Percentiles rank a stretch among this genome's conserved stretches.
phyloP scores from a whole-genome alignment of 208 protist genomes.

The Leishmania aethiopica region DNA sequence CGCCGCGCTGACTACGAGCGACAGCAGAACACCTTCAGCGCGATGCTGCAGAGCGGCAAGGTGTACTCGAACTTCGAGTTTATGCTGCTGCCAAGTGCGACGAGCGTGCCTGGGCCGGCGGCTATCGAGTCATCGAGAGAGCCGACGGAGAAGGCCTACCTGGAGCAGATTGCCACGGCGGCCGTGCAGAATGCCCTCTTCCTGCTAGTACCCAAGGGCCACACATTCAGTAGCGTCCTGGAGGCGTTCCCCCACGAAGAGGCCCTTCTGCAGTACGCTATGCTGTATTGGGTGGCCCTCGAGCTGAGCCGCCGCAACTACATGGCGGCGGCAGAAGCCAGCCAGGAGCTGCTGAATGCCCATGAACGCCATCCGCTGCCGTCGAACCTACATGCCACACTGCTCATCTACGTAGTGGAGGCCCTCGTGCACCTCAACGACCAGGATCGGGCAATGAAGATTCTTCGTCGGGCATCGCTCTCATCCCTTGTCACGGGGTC shows the following conservation, averaged over 20 bases:
- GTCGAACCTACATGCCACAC: constrained; percentile 65
- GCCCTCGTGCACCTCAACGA: constrained; percentile 87
- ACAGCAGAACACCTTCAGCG: constrained; percentile 66
- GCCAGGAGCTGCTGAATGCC: constrained; percentile 67
- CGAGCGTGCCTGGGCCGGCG: constrained; percentile 40
- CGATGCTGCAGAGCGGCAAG: constrained; percentile 69
- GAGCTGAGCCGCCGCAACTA: constrained; percentile 84
- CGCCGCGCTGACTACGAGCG: constrained; percentile 70
- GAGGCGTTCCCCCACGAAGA: constrained; percentile 69
- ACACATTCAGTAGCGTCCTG: constrained; percentile 55
- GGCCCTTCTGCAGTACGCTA: constrained; percentile 64
- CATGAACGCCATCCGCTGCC: constrained; percentile 66
- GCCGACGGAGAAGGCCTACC: constrained; percentile 25
- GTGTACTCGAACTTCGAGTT: constrained; percentile 82
- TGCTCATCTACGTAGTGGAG: constrained; percentile 85
- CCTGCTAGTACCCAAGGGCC: constrained; percentile 66
- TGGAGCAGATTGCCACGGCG: constrained; percentile 56
- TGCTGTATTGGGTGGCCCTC: constrained; percentile 80
- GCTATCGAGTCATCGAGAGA: constrained; percentile 35
- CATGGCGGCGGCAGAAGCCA: constrained; percentile 64
- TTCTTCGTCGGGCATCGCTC: constrained; percentile 69
- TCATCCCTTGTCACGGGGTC: constrained; percentile 60
- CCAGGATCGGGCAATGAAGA: constrained; percentile 67
- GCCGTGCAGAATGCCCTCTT: constrained; percentile 86
- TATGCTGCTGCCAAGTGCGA: constrained; percentile 74